Evolutionary conservation across 805 yeast species (phyloP).

Genomic region (Pichia eremophila): DNA sequence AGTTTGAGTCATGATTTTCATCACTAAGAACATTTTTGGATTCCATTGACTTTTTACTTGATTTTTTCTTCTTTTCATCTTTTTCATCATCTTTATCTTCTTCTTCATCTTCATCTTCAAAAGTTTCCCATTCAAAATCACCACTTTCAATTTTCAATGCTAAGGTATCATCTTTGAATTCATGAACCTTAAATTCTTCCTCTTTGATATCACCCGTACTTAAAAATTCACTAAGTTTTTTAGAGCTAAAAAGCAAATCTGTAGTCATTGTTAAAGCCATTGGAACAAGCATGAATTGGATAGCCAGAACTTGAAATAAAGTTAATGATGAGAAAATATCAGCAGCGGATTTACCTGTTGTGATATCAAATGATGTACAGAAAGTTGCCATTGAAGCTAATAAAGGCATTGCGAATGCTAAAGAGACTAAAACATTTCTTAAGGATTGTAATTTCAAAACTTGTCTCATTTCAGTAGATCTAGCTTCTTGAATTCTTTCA

Average conservation of each 20-base stretch:
- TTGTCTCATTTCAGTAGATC: constrained; percentile 52
- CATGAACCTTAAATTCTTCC: constrained; percentile 19
- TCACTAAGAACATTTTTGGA: not conserved
- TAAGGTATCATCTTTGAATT: constrained; percentile 16
- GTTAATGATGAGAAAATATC: constrained; percentile 61
- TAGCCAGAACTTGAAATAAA: constrained; percentile 50
- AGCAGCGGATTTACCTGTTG: constrained; percentile 40
- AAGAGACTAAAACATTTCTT: constrained; percentile 50
- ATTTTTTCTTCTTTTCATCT: not conserved
- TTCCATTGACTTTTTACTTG: not conserved
- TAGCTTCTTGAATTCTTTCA: constrained; percentile 40
- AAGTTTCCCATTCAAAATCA: constrained; percentile 57
- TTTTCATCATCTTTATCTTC: not conserved
- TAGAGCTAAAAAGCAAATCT: constrained; percentile 54
- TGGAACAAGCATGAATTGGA: constrained; percentile 60
- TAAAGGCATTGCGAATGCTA: constrained; percentile 51
- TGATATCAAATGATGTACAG: constrained; percentile 30
- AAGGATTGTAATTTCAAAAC: constrained; percentile 53
- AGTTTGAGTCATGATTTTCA: not conserved
- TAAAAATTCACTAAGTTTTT: constrained; percentile 46
- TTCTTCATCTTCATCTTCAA: constrained; percentile 25
- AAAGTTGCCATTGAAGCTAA: constrained; percentile 60
- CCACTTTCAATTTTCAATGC: constrained; percentile 49
- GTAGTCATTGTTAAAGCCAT: constrained; percentile 56
- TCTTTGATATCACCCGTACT: constrained; percentile 31